Evolutionary conservation across 108 stramenopile species (phyloP), one percentile per base, ranked within the genome.

Genomic region (Hondaea fermentalgiana): DNA sequence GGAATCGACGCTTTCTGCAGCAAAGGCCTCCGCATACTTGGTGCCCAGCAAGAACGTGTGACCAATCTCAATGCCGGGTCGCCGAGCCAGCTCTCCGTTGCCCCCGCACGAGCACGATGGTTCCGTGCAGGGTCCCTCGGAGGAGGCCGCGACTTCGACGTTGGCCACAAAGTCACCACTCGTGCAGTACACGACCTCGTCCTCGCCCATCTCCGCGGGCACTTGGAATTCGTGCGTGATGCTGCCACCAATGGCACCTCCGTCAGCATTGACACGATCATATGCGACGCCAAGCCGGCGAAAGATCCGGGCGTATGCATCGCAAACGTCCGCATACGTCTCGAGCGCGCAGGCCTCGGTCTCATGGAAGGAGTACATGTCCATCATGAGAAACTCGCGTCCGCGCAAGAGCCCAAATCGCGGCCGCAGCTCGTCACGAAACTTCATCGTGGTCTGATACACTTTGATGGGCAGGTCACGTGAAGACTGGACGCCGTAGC

Each of bases 311-410:
- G 35, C 72, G 25, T 83, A 83, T 10, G 72, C 72, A 51, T 83
- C 72, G 72, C 72, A 83, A 8, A 83, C 72, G 17, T 51, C 42
- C 21, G 19, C 49, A 43, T 83, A 83, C 72, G 72, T 83, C 12
- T 83, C 72, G 5, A 25, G 19, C 44, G 72, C 72, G 25, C 72
- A 83, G 8, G 44, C 44, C 72, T 51, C 49, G 14, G 72, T 83
- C 72, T 45, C 72, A 43, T 83, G 72, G 21, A 83, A 83, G 47
- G 47, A 83, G 72, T 83, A 83, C 47, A 83, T 19, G 49, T 83
- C 72, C 72, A 51, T 83, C 72, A 83, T 83, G 72, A 83, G 44
- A 28, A 83, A 83, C 72, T 83, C 72, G 21, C 72, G 19, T 8
- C 72, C 72, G 44, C 72, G 72, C 19, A 83, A 43, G n/a, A 83